phyloP scores from a whole-genome alignment of 805 yeast species.

The Ogataea nakhonphanomensis region DNA sequence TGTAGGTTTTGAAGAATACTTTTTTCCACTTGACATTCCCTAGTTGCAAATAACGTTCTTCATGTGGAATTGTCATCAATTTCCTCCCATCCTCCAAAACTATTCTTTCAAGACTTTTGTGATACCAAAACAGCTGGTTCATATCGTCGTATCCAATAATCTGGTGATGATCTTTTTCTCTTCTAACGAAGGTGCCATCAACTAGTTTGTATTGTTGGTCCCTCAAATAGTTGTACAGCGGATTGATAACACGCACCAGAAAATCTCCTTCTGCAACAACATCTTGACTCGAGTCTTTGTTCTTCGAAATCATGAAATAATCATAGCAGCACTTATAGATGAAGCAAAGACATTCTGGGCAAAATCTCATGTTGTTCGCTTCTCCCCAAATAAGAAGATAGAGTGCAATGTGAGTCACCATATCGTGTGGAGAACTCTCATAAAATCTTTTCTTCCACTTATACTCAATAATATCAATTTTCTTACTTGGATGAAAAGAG shows the following conservation, averaged over 20 bases:
- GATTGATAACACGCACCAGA: constrained; percentile 41
- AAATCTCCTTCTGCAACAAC: constrained; percentile 27
- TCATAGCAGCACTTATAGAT: constrained; percentile 56
- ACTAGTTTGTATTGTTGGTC: constrained; percentile 61
- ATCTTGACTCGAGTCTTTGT: constrained; percentile 9
- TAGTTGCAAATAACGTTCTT: constrained; percentile 33
- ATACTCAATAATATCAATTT: constrained; percentile 74
- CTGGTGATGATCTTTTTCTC: constrained; percentile 65
- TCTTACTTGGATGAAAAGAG: constrained; percentile 24
- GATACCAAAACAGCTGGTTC: constrained; percentile 51
- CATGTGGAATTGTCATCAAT: constrained; percentile 30
- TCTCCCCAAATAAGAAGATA: constrained; percentile 73
- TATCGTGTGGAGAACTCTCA: constrained; percentile 48
- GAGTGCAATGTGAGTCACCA: constrained; percentile 62
- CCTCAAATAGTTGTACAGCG: constrained; percentile 55
- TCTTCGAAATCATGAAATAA: constrained; percentile 39
- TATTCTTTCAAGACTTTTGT: constrained; percentile 35
- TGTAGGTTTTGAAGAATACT: constrained; percentile 43
- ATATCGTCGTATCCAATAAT: constrained; percentile 57
- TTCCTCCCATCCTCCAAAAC: constrained; percentile 32
- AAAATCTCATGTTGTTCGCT: constrained; percentile 58
- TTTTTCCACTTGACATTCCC: constrained; percentile 39
- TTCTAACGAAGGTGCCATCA: constrained; percentile 55
- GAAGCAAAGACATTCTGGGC: constrained; percentile 51
- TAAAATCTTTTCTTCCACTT: constrained; percentile 72